Evolutionary conservation across 2,329 filamentous ascomycete species (phyloP).

Genomic region (Fusarium euwallaceae): DNA sequence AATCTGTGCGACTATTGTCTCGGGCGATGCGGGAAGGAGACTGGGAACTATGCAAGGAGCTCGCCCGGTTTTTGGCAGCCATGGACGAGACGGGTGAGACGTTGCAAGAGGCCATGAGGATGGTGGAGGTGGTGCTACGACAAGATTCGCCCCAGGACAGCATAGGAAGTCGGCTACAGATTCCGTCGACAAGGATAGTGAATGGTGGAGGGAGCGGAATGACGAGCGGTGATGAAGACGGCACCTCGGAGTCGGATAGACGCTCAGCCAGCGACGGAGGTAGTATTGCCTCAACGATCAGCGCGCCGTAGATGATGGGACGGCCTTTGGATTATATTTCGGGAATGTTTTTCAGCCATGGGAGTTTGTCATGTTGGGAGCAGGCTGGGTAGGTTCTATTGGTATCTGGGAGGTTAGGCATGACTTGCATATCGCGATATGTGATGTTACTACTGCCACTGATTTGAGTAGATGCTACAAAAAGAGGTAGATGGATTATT

Average conservation of each 20-base stretch:
- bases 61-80: conserved; percentile 94
- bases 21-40: conserved; percentile 87
- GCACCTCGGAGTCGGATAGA: conserved; percentile 52
- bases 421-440: conserved; percentile 3
- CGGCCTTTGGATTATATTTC: conserved; percentile 14
- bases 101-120: conserved; percentile 77
- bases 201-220: conserved; percentile 50
- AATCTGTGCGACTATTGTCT: conserved; percentile 84
- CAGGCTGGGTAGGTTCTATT: conserved; percentile 6
- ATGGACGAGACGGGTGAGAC: conserved; percentile 89
- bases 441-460: conserved; percentile 2
- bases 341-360: conserved; percentile 15
- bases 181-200: conserved; percentile 46
- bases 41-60: conserved; percentile 95
- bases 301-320: conserved; percentile 37
- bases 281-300: conserved; percentile 53
- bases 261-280: conserved; percentile 54
- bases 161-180: conserved; percentile 49
- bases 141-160: conserved; percentile 47
- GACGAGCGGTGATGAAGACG: conserved; percentile 51
- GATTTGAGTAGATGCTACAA: neutral
- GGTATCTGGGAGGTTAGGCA: conserved; percentile 15
- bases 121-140: conserved; percentile 62
- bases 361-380: conserved; percentile 31
- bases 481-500: conserved; percentile 9